Base-by-base conservation (phyloP, 352 stramenopile species). In the Phytophthora gonapodyides region DNA sequence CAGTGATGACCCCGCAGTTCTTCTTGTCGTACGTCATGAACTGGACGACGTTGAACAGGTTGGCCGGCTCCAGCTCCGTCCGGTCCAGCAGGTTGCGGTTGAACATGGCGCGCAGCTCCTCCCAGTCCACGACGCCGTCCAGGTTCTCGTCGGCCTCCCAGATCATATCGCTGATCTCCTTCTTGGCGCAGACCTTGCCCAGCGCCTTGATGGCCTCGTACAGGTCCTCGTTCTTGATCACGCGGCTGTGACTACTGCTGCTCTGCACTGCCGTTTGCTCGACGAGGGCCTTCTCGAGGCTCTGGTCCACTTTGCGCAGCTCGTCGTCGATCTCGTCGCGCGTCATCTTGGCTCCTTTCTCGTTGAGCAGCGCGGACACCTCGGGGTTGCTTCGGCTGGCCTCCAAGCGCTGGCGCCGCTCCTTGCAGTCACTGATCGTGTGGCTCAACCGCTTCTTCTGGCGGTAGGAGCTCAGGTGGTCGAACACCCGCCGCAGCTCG, bases 61-160 rank as follows among this genome's bases (percentile, higher is more conserved):
- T 97, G 33, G 90, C 88, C 1, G 96, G 96, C 73, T 99, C 96
- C 11, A 99, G 82, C 64, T 97, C 92, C 19, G 89, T 98, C 37
- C 88, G 93, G 81, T 99, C 96, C 34, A 96, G 84, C 27, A 99
- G 77, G 61, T 98, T 99, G 35, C 97, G 84, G 62, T 98, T 96
- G 76, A 98, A 99, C 86, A 98, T 99, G 56, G 97, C 75, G 52
- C 89, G 85, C 44, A 99, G 90, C 71, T 99, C 96, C 7, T 98
- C 90, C 91, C 92, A 98, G 73, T 98, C 92, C 41, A 98, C 84
- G 35, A 85, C 82, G 21, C 89, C 93, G 72, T 99, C 97, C 41
- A 99, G 63, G 69, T 99, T 98, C 67, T 99, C 96, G 71, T 99
- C 97, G 12, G 97, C 96, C 75, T 99, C 97, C 96, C 96, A 99